Evolutionary conservation across 2,329 filamentous ascomycete species (phyloP).

Genomic region (Neoascochyta sp.): DNA sequence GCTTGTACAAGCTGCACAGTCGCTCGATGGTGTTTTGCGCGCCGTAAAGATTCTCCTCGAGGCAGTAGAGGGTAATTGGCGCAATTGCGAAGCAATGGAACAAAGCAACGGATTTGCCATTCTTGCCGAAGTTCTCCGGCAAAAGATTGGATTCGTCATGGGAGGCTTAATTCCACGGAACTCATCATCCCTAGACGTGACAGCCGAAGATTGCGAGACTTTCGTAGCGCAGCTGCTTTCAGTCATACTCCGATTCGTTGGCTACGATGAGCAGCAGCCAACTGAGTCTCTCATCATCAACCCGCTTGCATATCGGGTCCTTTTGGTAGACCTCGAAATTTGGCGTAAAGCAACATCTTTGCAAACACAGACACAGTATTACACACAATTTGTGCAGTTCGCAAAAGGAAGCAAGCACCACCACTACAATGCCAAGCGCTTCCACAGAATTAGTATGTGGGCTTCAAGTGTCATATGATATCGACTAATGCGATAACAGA

Average conservation of each 20-base stretch:
- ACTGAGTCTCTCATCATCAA: conserved; percentile 93
- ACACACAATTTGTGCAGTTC: conserved; percentile 86
- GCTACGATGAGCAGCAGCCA: conserved; percentile 75
- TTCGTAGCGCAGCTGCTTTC: conserved; percentile 63
- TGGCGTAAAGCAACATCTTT: conserved; percentile 74
- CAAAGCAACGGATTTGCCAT: conserved; percentile 91
- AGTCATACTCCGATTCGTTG: conserved; percentile 79
- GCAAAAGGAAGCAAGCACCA: conserved; percentile 86
- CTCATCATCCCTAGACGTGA: conserved; percentile 33
- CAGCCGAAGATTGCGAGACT: conserved; percentile 45
- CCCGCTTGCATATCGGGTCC: conserved; percentile 84
- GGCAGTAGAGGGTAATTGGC: conserved; percentile 86
- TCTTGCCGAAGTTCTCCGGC: conserved; percentile 74
- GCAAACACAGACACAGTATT: conserved; percentile 82
- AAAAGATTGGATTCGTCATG: conserved; percentile 63
- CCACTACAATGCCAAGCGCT: conserved; percentile 82
- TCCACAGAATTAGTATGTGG: conserved; percentile 81
- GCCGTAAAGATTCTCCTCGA: conserved; percentile 81
- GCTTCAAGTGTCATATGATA: neutral
- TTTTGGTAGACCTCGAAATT: conserved; percentile 88
- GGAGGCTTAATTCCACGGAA: conserved; percentile 50
- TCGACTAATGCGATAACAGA: conserved; percentile 50
- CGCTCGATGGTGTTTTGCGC: conserved; percentile 66
- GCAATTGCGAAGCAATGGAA: conserved; percentile 98
- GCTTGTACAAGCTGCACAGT: conserved; percentile 72